Evolutionary conservation across 2,329 filamentous ascomycete species (phyloP).

Genomic region (Cephalotrichum gorgonifer): DNA sequence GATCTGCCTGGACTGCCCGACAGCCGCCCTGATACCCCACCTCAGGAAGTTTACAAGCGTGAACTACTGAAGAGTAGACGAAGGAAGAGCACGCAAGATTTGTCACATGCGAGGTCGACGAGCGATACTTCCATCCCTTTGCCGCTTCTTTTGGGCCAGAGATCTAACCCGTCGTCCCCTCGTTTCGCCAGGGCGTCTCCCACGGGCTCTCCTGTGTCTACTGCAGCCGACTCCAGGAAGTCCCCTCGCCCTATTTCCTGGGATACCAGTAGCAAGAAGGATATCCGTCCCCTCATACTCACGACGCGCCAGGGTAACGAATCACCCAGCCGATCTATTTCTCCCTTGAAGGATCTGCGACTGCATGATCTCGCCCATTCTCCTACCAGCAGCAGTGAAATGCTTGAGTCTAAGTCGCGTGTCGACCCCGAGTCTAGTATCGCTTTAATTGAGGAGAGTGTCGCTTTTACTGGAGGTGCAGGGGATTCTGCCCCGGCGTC

Average conservation of each 20-base stretch:
- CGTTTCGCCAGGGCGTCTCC: slow-evolving; percentile 28
- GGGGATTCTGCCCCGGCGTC: slow-evolving; percentile 3
- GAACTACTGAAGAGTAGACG: slow-evolving; percentile 19
- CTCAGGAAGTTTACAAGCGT: slow-evolving; percentile 1
- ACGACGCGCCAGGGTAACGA: slow-evolving; percentile 13
- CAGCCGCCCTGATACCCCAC: slow-evolving; percentile 46
- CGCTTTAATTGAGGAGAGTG: not conserved
- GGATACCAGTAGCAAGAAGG: slow-evolving; percentile 44
- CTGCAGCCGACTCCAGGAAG: slow-evolving; percentile 21
- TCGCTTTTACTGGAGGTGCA: not conserved
- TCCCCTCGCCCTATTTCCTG: slow-evolving; percentile 46
- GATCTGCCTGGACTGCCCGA: slow-evolving; percentile 46
- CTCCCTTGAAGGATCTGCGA: not conserved
- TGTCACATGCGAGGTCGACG: slow-evolving; percentile 31
- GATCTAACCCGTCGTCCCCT: slow-evolving; percentile 33
- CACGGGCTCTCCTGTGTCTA: slow-evolving; percentile 19
- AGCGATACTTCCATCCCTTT: slow-evolving; percentile 50
- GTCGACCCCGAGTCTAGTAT: not conserved
- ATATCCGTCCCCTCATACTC: slow-evolving; percentile 74
- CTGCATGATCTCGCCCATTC: not conserved
- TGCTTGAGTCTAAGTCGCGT: not conserved
- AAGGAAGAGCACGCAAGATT: slow-evolving; percentile 20
- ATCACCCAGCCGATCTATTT: not conserved
- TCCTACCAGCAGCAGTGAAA: not conserved
- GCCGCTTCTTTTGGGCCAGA: slow-evolving; percentile 39